Evolutionary conservation across 23 red algal genomes (phyloP).

Genomic region (Pyropia haitanensis): DNA sequence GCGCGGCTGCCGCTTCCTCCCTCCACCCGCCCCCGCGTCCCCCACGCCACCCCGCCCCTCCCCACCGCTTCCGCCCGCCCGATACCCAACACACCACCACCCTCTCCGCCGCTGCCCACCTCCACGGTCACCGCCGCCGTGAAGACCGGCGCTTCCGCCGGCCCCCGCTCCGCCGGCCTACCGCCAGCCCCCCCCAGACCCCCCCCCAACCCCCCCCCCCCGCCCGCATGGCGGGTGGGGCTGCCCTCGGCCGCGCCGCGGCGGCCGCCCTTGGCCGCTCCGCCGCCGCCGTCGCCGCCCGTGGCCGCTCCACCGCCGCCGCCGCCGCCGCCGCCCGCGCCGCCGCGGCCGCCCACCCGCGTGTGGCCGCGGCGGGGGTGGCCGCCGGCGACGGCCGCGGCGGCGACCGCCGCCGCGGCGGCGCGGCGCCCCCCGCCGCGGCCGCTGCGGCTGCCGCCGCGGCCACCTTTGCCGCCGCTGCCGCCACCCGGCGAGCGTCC

Average conservation of each 20-base stretch:
- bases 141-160: too few relatives aligned
- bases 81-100: too few relatives aligned
- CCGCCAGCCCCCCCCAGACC: background rate
- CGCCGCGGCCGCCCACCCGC: background rate
- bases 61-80: background rate
- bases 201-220: background rate
- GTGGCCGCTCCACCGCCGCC: background rate
- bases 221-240: background rate
- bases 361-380: too few relatives aligned
- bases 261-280: slow-evolving; percentile 3
- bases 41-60: too few relatives aligned
- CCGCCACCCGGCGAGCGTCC: too few relatives aligned
- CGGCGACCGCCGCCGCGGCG: too few relatives aligned
- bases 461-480: too few relatives aligned
- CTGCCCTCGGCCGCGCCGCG: background rate
- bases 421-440: too few relatives aligned
- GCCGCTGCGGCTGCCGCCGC: too few relatives aligned
- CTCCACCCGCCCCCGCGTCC: background rate
- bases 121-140: background rate
- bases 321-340: background rate
- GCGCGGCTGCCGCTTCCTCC: background rate
- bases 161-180: too few relatives aligned
- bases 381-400: too few relatives aligned
- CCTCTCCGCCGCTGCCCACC: background rate
- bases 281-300: slow-evolving; percentile 16